These are phyloP conservation scores for Persicaria tinctoria DNA, from an alignment of 148 eudicot species.

Conservation along the genomic window DNA sequence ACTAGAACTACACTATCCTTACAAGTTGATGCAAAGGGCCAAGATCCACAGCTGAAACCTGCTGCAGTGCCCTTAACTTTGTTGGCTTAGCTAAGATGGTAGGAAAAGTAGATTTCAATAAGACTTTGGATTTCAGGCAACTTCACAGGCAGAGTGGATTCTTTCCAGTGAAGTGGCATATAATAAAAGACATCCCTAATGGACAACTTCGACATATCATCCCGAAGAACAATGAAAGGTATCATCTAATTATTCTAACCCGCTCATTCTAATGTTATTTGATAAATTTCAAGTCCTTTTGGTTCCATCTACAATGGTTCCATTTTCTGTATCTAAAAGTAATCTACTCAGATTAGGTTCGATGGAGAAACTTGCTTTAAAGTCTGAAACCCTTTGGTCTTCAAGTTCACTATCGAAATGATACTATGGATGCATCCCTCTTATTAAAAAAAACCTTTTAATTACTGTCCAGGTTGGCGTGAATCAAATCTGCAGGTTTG, in stretches of 20 bases:
- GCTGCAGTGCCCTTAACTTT: no score
- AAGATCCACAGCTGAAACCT: no score
- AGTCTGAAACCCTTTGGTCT: neutral
- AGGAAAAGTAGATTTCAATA: conserved; percentile 68
- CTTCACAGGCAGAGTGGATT: conserved; percentile 88
- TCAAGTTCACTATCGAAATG: neutral
- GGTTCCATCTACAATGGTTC: neutral
- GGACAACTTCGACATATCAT: conserved; percentile 61
- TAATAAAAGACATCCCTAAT: conserved; percentile 79
- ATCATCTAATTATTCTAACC: neutral
- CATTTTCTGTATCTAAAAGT: no score
- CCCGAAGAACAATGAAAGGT: conserved; percentile 90
- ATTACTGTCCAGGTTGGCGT: conserved; percentile 41
- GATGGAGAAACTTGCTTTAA: no score
- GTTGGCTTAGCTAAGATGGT: conserved; percentile 90
- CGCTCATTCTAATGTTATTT: neutral
- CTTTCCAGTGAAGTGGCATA: conserved; percentile 94
- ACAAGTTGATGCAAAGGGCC: no score
- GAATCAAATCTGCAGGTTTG: no score
- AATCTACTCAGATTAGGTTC: no score
- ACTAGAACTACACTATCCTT: no score
- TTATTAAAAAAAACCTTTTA: neutral
- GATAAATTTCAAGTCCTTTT: neutral
- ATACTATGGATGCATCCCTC: neutral
- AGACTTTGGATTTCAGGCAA: conserved; percentile 92